A percentile compares a stretch with the other conserved stretches of the same genome.
These are phyloP conservation scores for Mucor velutinosus DNA, from an alignment of 371 early-diverging fungal species.

Conservation along the genomic window DNA sequence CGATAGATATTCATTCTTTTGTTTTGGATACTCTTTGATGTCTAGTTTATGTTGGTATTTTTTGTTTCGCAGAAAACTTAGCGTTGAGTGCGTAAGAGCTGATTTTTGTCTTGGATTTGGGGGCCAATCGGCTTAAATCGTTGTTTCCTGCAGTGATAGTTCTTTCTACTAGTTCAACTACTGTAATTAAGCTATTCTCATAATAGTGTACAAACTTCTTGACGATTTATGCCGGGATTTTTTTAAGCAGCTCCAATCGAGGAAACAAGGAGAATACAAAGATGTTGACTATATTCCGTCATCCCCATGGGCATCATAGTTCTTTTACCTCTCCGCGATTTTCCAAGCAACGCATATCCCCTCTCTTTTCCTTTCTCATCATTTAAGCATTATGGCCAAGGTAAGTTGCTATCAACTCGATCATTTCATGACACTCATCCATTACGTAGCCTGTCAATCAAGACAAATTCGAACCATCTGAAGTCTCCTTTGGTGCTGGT, in stretches of 20 bases:
- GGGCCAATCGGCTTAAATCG: background rate
- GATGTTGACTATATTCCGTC: background rate
- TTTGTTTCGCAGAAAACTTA: background rate
- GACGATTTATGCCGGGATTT: background rate
- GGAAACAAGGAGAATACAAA: background rate
- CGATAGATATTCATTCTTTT: background rate
- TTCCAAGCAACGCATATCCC: background rate
- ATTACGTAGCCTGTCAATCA: constrained; percentile 32
- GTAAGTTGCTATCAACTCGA: background rate
- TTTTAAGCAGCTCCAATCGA: background rate
- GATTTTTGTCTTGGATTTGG: background rate
- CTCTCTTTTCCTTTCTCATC: background rate
- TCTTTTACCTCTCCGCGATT: background rate
- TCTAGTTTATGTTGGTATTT: background rate
- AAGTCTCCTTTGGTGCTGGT: constrained; percentile 57
- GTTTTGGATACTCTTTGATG: background rate
- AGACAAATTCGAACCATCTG: constrained; percentile 43
- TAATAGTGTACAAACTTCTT: background rate
- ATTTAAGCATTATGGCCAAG: background rate
- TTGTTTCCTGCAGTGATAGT: background rate
- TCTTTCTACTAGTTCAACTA: background rate
- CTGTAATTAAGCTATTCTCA: background rate
- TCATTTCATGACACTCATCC: background rate
- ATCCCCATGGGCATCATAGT: background rate
- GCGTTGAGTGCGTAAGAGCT: background rate